These are phyloP conservation scores for Boletus rubescentipes DNA, from an alignment of 768 basidiomycete genomes.

Conservation along the genomic window DNA sequence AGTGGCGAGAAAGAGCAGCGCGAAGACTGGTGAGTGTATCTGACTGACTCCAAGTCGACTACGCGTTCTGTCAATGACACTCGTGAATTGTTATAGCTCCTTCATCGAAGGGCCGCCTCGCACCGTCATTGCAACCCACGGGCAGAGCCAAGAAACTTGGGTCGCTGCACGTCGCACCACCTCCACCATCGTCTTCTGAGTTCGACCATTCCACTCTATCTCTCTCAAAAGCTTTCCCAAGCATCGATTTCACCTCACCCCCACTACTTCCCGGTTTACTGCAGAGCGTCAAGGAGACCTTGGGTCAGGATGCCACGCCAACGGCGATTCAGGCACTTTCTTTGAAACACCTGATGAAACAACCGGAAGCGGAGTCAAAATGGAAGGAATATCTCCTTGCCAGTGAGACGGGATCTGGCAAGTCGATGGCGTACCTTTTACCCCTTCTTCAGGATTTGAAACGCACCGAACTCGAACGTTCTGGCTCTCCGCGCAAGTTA, in stretches of 20 bases:
- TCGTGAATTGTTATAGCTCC: slow-evolving; percentile 12
- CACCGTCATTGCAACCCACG: slow-evolving; percentile 27
- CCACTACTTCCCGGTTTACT: slow-evolving; percentile 67
- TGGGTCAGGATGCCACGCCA: slow-evolving; percentile 58
- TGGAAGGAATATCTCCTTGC: slow-evolving; percentile 64
- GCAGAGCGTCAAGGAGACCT: slow-evolving; percentile 51
- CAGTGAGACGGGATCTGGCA: slow-evolving; percentile 89
- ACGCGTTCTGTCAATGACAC: not conserved
- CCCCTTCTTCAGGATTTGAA: slow-evolving; percentile 83
- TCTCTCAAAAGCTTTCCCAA: slow-evolving; percentile 32
- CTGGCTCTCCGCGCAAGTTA: slow-evolving; percentile 4
- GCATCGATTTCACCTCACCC: slow-evolving; percentile 56
- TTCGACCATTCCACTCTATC: slow-evolving; percentile 35
- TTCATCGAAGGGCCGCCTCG: slow-evolving; percentile 28
- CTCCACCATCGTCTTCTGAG: slow-evolving; percentile 26
- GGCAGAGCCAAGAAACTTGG: slow-evolving; percentile 28
- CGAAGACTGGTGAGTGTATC: slow-evolving; percentile 14
- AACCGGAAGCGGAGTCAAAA: slow-evolving; percentile 10
- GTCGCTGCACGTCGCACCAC: slow-evolving; percentile 25
- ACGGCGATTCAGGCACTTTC: slow-evolving; percentile 81
- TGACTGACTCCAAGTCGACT: too few relatives aligned
- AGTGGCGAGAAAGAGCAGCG: slow-evolving; percentile 10
- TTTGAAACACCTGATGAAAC: slow-evolving; percentile 58
- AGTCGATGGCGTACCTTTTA: slow-evolving; percentile 87
- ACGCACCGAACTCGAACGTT: slow-evolving; percentile 45